Evolutionary conservation across 176 grass and related monocot species (phyloP).

Genomic region (Phoenix dactylifera): DNA sequence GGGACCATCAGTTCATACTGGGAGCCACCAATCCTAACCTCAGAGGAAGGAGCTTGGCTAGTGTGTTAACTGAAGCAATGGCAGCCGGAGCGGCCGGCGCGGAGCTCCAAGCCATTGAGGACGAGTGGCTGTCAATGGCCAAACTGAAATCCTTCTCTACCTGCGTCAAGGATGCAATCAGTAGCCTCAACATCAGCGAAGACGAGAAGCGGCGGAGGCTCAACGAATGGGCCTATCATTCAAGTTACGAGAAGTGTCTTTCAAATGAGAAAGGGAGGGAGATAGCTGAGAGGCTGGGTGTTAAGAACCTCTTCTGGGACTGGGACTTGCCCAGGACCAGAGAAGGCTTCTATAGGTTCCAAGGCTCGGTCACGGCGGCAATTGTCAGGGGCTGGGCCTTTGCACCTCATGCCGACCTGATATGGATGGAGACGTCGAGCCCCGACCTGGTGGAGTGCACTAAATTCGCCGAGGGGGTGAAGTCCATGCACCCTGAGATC

Average conservation of each 20-base stretch:
- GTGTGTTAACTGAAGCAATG: constrained; percentile 40
- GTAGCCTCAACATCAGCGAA: constrained; percentile 11
- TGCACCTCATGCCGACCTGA: constrained; percentile 61
- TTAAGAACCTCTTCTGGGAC: constrained; percentile 62
- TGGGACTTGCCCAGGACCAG: constrained; percentile 81
- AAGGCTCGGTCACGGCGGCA: constrained; percentile 60
- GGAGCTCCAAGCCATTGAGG: constrained; percentile 68
- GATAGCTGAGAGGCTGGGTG: constrained; percentile 49
- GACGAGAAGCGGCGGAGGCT: constrained; percentile 50
- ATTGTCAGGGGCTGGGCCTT: constrained; percentile 68
- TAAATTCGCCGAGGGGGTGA: constrained; percentile 55
- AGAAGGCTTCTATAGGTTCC: constrained; percentile 89
- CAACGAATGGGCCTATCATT: constrained; percentile 45
- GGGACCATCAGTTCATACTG: constrained; percentile 89
- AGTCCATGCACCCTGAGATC: constrained; percentile 29
- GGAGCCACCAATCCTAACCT: constrained; percentile 50
- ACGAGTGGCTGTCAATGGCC: constrained; percentile 51
- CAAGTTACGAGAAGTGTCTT: constrained; percentile 40
- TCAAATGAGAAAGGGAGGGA: constrained; percentile 53
- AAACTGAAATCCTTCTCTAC: constrained; percentile 70
- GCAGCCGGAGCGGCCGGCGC: constrained; percentile 36
- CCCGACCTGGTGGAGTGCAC: constrained; percentile 71
- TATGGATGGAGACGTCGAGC: constrained; percentile 98
- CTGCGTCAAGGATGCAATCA: constrained; percentile 49
- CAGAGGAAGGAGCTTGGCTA: constrained; percentile 27